Evolutionary conservation across 768 basidiomycete genomes (phyloP), one percentile per base, ranked within the genome.

Genomic region (Hygrophorus pudorinus): DNA sequence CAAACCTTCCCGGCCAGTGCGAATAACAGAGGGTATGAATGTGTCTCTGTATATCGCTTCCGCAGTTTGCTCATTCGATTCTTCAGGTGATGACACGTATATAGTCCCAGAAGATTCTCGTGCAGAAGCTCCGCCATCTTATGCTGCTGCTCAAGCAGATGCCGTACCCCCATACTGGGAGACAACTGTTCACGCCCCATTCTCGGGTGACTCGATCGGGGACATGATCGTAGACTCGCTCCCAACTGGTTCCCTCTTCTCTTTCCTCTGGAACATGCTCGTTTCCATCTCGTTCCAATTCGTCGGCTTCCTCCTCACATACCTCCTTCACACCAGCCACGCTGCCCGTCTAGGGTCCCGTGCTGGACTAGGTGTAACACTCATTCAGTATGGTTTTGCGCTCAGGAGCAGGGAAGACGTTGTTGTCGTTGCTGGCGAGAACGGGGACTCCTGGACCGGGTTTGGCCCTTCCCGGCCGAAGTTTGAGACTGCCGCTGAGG

Each of bases 121-220:
- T 53, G 78, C 83, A 46, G 84, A 93, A 46, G 79, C 82, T 0
- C 91, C 93, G 4, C 96, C 96, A 1, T 85, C 93, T 6, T 98
- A 99, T 60, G 82, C 88, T 11, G 72, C 79, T 24, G 96, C 96
- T 8, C 82, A 93, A 58, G 81, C 86, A 12, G 96, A 99, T 62
- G 80, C 90, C n/a, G 92, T 91, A 5, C 96, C 96, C 3, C 87
- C 92, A 1, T 99, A 99, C 63, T 97, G 91, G 80, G 94, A 97
- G 53, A 96, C 90, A 1, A 93, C 90, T 2, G 78, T 98, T n/a
- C 88, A 97, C 59, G 81, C 93, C 5, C 91, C 93, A 7, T 80
- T 76, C 50, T 61, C 78, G 12, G 67, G 80, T 12, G 73, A 76
- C 49, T 62, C 67, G 5, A 59, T 76, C 21, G 83, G 90, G 30